Percentiles rank a stretch among this genome's conserved stretches.
phyloP scores from a whole-genome alignment of 371 early-diverging fungal species.

The Mortierella sp. region DNA sequence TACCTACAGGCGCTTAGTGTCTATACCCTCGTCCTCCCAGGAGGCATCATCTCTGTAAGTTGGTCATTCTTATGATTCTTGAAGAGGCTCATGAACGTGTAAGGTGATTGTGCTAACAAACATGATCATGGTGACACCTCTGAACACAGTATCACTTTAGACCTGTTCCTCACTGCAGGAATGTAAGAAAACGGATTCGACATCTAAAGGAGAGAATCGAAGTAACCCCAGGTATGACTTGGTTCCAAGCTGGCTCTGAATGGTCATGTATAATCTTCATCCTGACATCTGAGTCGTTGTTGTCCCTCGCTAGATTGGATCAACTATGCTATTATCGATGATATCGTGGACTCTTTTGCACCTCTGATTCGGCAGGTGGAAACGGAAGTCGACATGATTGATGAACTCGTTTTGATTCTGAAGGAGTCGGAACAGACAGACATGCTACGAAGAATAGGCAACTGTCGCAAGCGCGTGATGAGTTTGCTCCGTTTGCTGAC shows the following conservation, averaged over 20 bases:
- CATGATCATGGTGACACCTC: neutral
- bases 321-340: slow-evolving; percentile 88
- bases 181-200: too few relatives aligned
- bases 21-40: slow-evolving; percentile 84
- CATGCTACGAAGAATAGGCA: slow-evolving; percentile 89
- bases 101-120: too few relatives aligned
- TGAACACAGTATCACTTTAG: neutral
- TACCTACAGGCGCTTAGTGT: slow-evolving; percentile 84
- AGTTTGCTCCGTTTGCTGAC: slow-evolving; percentile 76
- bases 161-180: neutral
- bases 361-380: slow-evolving; percentile 82
- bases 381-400: slow-evolving; percentile 92
- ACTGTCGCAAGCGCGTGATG: slow-evolving; percentile 84
- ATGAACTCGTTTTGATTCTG: slow-evolving; percentile 90
- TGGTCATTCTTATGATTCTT: too few relatives aligned
- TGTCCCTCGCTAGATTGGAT: slow-evolving; percentile 93
- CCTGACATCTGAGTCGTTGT: slow-evolving; percentile 38
- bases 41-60: slow-evolving; percentile 81
- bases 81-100: too few relatives aligned
- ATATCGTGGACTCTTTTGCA: slow-evolving; percentile 86
- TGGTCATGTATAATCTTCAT: slow-evolving; percentile 72
- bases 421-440: slow-evolving; percentile 89
- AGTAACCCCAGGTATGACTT: too few relatives aligned
- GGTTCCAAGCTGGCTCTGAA: too few relatives aligned
- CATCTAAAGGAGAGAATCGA: slow-evolving; percentile 50